Conservation (phyloP, 352 stramenopile genomes). For the Phytophthora meadii region DNA sequence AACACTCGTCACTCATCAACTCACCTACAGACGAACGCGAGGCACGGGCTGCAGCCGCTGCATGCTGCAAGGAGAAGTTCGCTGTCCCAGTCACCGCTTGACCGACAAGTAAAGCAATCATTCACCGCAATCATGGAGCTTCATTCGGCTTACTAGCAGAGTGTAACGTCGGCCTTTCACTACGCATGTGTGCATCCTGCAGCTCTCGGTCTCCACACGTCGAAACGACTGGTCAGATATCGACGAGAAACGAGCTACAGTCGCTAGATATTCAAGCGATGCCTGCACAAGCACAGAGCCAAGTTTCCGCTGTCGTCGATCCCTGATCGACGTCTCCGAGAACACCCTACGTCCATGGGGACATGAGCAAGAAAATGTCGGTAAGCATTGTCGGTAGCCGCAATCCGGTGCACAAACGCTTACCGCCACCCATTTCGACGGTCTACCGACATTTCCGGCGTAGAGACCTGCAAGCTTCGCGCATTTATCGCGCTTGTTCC, state of each 20-base stretch:
- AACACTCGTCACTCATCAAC: constrained; percentile 1
- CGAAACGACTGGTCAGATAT: neutral
- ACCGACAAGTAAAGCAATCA: no score
- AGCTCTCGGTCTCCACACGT: neutral
- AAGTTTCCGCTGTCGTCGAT: no score
- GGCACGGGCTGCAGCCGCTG: neutral
- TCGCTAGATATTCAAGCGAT: no score
- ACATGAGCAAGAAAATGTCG: neutral
- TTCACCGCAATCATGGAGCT: no score
- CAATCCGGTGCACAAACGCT: constrained; percentile 24
- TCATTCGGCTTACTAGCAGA: neutral
- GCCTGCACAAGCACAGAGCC: no score
- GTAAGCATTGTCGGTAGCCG: neutral
- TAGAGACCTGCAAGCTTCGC: constrained; percentile 3
- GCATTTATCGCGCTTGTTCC: constrained; percentile 20
- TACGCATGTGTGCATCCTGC: neutral
- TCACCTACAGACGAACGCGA: neutral
- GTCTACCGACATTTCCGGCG: constrained; percentile 3
- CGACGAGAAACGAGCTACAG: constrained; percentile 5
- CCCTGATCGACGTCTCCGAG: neutral
- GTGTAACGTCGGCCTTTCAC: neutral
- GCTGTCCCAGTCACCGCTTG: neutral
- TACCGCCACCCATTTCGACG: constrained; percentile 27
- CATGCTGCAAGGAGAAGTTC: no score
- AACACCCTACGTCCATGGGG: constrained; percentile 4